Conservation (phyloP, 2,329 filamentous ascomycete species). For the Verticillium isaacii region DNA sequence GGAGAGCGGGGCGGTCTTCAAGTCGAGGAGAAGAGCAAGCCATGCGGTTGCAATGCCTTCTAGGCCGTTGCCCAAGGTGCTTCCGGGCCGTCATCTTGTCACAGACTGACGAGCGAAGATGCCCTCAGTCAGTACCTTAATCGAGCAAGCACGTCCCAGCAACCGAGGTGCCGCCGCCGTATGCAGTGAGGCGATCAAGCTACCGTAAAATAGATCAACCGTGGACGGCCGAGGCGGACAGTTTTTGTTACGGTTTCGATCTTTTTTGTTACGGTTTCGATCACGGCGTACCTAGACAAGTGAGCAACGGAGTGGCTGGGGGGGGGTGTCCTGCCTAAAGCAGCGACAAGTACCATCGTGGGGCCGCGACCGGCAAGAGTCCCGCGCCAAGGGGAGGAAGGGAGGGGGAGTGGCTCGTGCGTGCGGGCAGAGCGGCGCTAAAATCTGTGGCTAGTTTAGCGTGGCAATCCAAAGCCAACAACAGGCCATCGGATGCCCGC, state of each 20-base stretch:
- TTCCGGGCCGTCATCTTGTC: no score
- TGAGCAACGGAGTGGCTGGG: not conserved
- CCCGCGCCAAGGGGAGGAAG: not conserved
- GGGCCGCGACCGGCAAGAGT: not conserved
- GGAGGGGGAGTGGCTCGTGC: not conserved
- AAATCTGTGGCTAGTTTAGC: not conserved
- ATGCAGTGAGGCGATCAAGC: no score
- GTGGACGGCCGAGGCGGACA: no score
- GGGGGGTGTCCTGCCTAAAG: not conserved
- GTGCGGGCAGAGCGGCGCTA: not conserved
- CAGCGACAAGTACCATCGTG: not conserved
- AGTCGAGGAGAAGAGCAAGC: not conserved
- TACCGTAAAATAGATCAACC: not conserved
- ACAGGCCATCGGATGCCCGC: not conserved
- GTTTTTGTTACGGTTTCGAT: not conserved
- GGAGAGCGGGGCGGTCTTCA: slow-evolving; percentile 9
- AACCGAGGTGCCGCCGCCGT: no score
- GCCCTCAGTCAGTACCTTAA: no score
- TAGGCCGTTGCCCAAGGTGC: no score
- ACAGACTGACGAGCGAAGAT: no score
- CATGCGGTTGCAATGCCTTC: no score
- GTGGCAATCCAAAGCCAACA: not conserved
- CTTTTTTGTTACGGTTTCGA: not conserved
- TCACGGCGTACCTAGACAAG: no score
- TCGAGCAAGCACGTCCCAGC: no score